Evolutionary conservation across 1,139 yeast species (phyloP).

Genomic region (Diutina catenulata): DNA sequence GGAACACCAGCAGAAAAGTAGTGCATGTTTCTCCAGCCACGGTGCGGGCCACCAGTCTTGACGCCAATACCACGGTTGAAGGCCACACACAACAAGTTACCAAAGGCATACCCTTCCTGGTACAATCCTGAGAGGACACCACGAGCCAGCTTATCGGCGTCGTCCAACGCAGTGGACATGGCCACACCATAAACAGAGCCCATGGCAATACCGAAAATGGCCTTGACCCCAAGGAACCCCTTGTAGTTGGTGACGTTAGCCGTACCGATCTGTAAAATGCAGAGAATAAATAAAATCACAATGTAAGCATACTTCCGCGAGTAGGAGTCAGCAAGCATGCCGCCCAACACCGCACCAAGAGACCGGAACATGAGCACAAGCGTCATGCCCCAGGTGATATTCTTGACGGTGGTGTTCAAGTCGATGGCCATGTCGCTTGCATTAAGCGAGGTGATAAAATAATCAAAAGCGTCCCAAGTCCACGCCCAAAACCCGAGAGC

Average conservation of each 20-base stretch:
- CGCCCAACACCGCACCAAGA: slow-evolving; percentile 66
- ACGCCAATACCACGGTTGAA: slow-evolving; percentile 4
- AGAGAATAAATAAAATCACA: slow-evolving; percentile 38
- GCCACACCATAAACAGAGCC: slow-evolving; percentile 65
- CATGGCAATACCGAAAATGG: slow-evolving; percentile 56
- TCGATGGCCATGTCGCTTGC: slow-evolving; percentile 43
- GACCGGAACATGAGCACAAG: slow-evolving; percentile 70
- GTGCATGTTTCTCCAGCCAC: slow-evolving; percentile 63
- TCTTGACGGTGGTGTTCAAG: slow-evolving; percentile 36
- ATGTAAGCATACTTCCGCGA: slow-evolving; percentile 69
- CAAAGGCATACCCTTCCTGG: slow-evolving; percentile 68
- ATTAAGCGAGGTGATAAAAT: slow-evolving; percentile 56
- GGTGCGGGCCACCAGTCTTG: not conserved
- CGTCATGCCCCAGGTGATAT: slow-evolving; percentile 72
- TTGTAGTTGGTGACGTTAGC: slow-evolving; percentile 55
- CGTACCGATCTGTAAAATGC: slow-evolving; percentile 55
- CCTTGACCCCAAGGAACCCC: slow-evolving; percentile 61
- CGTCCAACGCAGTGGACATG: slow-evolving; percentile 57
- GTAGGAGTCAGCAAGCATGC: slow-evolving; percentile 51
- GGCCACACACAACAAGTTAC: slow-evolving; percentile 13
- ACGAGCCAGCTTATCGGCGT: slow-evolving; percentile 49
- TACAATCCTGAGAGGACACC: slow-evolving; percentile 57
- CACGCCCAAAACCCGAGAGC: slow-evolving; percentile 56
- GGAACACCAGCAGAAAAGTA: slow-evolving; percentile 76
- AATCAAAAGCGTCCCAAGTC: slow-evolving; percentile 76